Evolutionary conservation across 2,329 filamentous ascomycete species (phyloP).

Genomic region (Orbilia javanica): DNA sequence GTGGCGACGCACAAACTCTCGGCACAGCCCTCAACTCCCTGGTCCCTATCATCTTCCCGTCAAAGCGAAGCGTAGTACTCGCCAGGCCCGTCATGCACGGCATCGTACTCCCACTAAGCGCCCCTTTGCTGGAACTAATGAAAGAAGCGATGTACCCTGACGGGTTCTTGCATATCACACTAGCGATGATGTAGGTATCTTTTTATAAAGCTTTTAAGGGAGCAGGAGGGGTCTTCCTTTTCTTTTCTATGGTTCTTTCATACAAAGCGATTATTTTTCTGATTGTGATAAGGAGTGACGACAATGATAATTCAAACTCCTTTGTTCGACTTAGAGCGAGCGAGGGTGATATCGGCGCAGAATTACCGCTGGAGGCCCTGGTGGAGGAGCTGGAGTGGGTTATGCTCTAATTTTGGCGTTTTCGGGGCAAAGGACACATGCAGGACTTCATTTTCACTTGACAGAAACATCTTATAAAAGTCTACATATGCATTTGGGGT

Average conservation of each 20-base stretch:
- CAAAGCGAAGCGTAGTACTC: constrained; percentile 83
- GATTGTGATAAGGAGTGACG: constrained; percentile 51
- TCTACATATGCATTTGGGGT: neutral
- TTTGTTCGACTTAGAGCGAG: constrained; percentile 52
- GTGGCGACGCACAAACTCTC: constrained; percentile 74
- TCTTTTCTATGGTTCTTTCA: constrained; percentile 11
- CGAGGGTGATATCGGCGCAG: constrained; percentile 29
- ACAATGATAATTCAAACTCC: constrained; percentile 37
- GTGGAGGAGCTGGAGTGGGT: constrained; percentile 49
- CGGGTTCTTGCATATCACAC: constrained; percentile 71
- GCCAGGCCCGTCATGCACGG: constrained; percentile 90
- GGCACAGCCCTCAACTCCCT: constrained; percentile 81
- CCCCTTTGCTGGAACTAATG: constrained; percentile 85
- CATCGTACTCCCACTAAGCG: constrained; percentile 81
- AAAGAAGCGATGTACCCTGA: constrained; percentile 87
- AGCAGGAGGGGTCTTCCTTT: constrained; percentile 11
- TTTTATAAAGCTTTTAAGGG: constrained; percentile 19
- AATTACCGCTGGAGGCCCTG: constrained; percentile 35
- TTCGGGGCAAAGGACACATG: constrained; percentile 9
- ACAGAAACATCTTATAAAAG: neutral
- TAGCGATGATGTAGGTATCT: constrained; percentile 61
- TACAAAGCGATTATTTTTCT: constrained; percentile 39
- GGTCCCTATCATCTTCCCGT: constrained; percentile 87
- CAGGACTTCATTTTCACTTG: neutral
- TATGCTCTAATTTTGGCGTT: constrained; percentile 34